Evolutionary conservation across 768 basidiomycete genomes (phyloP).

Genomic region (Russula ochroleuca): DNA sequence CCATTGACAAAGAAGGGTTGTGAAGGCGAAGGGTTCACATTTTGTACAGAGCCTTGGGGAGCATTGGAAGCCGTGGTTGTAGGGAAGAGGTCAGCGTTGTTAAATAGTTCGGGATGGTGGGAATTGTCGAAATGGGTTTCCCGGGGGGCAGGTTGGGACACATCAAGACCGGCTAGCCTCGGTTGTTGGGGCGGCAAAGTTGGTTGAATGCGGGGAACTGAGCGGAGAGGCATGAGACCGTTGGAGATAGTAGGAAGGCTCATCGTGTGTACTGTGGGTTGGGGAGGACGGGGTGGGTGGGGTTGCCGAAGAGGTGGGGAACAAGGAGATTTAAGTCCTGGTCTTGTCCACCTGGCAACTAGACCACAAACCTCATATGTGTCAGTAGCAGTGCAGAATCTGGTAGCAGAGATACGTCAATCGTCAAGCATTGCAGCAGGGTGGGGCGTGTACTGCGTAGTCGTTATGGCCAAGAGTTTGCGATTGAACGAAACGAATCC

Average conservation of each 20-base stretch:
- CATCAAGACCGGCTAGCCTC: neutral
- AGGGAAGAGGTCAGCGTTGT: neutral
- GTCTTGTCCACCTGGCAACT: too few relatives aligned
- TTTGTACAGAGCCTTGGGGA: neutral
- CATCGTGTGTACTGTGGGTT: slow-evolving; percentile 1
- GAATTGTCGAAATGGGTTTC: neutral
- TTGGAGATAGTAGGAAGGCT: neutral
- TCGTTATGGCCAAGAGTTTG: neutral
- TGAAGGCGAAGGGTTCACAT: neutral
- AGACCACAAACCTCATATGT: neutral
- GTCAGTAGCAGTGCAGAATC: neutral
- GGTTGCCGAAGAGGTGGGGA: neutral
- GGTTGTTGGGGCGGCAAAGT: neutral
- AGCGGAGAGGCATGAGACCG: neutral
- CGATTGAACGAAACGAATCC: neutral
- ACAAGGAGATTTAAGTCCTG: neutral
- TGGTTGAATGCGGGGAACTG: neutral
- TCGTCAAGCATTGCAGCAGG: neutral
- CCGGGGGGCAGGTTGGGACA: neutral
- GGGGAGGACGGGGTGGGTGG: neutral
- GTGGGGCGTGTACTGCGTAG: neutral
- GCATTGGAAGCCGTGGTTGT: neutral
- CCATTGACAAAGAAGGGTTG: neutral
- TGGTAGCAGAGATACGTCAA: neutral
- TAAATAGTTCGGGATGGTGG: neutral